A percentile compares a stretch with the other conserved stretches of the same genome.
phyloP scores from a whole-genome alignment of 805 yeast species.

The Cyberlindnera nakhonratchasimensis region DNA sequence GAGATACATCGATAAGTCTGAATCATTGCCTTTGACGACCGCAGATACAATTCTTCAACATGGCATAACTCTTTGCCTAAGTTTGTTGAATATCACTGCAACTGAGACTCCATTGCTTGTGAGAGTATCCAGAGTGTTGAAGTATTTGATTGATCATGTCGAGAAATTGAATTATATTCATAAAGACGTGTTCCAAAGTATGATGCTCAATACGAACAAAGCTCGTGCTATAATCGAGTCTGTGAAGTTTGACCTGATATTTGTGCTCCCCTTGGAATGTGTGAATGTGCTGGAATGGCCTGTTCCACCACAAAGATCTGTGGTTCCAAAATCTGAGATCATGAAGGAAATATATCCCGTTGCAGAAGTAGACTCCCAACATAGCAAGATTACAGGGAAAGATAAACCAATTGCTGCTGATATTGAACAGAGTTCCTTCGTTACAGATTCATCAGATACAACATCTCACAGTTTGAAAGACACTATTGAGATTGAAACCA shows the following conservation, averaged over 20 bases:
- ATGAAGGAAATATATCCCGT: no score
- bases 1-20: conserved; percentile 1
- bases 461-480: not conserved
- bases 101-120: not conserved
- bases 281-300: not conserved
- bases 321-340: no score
- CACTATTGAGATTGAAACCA: not conserved
- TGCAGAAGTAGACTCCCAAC: no score
- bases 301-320: not conserved
- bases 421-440: not conserved
- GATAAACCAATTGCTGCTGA: no score
- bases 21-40: not conserved
- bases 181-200: no score
- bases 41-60: conserved; percentile 5
- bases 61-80: conserved; percentile 8
- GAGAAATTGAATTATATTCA: not conserved
- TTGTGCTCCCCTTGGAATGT: not conserved
- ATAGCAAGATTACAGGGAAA: no score
- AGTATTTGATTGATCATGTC: not conserved
- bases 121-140: not conserved
- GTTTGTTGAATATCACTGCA: not conserved
- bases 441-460: not conserved
- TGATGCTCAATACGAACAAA: not conserved
- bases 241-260: not conserved
- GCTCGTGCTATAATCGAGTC: not conserved